phyloP scores from a whole-genome alignment of 345 rosid species.

The Eucalyptus pumila region DNA sequence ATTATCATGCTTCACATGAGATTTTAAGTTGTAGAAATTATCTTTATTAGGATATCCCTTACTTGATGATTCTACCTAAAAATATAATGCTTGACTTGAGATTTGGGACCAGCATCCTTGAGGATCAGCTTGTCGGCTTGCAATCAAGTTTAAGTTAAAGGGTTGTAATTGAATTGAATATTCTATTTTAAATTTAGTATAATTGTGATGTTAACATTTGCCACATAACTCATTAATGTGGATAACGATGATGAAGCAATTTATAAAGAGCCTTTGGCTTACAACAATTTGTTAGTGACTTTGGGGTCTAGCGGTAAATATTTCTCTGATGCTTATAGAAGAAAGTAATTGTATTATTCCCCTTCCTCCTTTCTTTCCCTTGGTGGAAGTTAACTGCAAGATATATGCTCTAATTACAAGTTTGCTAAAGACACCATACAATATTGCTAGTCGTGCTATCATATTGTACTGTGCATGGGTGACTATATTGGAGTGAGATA shows the following conservation, averaged over 20 bases:
- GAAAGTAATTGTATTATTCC: conserved; percentile 20
- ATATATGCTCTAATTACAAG: neutral
- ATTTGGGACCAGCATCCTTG: neutral
- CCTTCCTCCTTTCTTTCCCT: neutral
- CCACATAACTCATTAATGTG: conserved; percentile 3
- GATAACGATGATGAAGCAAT: conserved; percentile 9
- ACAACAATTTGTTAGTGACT: conserved; percentile 30
- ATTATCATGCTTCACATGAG: too few relatives aligned
- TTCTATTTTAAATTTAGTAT: neutral
- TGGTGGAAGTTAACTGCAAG: neutral
- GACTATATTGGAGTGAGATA: neutral
- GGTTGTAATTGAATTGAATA: neutral
- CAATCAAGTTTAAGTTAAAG: neutral
- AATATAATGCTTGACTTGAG: neutral
- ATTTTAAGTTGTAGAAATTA: too few relatives aligned
- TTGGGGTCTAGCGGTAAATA: conserved; percentile 31
- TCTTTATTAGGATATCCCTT: too few relatives aligned
- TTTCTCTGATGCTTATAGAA: conserved; percentile 27
- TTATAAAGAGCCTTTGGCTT: conserved; percentile 26
- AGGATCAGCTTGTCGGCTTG: neutral
- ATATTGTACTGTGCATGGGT: neutral
- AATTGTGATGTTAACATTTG: conserved; percentile 3
- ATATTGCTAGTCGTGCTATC: neutral
- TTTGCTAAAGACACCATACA: neutral
- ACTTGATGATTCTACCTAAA: too few relatives aligned